These are phyloP conservation scores for Aristolochia fimbriata DNA, from an alignment of 164 flowering plant species.

Conservation along the genomic window DNA sequence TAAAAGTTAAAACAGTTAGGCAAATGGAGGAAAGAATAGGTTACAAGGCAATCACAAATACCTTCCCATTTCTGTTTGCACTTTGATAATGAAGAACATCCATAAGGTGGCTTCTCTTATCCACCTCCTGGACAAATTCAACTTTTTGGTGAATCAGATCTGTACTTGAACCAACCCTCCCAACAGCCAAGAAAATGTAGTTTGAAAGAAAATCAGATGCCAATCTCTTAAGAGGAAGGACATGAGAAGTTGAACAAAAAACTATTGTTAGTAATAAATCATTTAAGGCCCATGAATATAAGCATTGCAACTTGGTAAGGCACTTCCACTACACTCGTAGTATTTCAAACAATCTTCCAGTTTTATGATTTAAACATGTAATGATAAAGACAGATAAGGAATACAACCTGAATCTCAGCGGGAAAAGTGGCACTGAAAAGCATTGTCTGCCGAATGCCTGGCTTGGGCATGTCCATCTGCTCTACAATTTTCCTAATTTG, in stretches of 20 bases:
- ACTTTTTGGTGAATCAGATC: constrained; percentile 43
- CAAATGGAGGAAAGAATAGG: too few species aligned
- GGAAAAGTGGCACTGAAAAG: constrained; percentile 75
- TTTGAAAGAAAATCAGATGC: constrained; percentile 51
- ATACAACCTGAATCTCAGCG: constrained; percentile 41
- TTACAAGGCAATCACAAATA: constrained; percentile 7
- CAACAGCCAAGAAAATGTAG: constrained; percentile 48
- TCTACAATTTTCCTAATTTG: constrained; percentile 51
- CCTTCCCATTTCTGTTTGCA: constrained; percentile 28
- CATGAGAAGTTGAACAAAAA: background rate
- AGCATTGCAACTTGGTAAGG: background rate
- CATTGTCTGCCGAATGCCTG: constrained; percentile 51
- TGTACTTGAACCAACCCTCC: constrained; percentile 57
- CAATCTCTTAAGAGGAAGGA: constrained; percentile 23
- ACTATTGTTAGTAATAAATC: background rate
- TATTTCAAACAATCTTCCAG: too few species aligned
- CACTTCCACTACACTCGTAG: too few species aligned
- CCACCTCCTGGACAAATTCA: constrained; percentile 37
- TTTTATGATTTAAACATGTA: background rate
- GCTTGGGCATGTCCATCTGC: constrained; percentile 48
- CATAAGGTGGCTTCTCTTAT: constrained; percentile 35
- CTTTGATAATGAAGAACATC: constrained; percentile 31
- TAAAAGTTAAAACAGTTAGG: background rate
- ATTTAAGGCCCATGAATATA: background rate
- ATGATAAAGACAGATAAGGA: background rate